Percentiles rank a stretch among this genome's conserved stretches.
Conservation (phyloP, 352 stramenopile species). For the Globisporangium recalcitrans region DNA sequence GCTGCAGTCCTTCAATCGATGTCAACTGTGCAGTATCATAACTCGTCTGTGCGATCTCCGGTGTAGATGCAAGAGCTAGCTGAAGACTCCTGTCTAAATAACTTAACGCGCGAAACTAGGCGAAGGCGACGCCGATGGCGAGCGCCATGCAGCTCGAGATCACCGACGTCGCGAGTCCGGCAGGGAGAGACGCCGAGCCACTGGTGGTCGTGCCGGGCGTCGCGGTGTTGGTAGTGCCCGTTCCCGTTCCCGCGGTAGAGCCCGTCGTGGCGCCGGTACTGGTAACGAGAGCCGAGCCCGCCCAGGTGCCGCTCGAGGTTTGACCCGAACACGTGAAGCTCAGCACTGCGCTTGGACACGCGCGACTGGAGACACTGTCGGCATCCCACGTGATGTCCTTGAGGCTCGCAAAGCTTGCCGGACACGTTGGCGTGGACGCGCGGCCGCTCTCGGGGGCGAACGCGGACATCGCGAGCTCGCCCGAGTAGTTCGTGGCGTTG, state of each 20-base stretch:
- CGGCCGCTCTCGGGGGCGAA: conserved; percentile 10
- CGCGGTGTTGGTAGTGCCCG: neutral
- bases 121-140: conserved; percentile 1
- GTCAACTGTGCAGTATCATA: no score
- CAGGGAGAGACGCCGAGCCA: neutral
- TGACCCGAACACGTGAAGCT: conserved; percentile 5
- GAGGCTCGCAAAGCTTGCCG: neutral
- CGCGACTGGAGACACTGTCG: conserved; percentile 6
- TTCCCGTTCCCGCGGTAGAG: neutral
- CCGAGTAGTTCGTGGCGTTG: conserved; percentile 32
- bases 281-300: neutral
- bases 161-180: neutral
- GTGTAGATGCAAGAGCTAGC: no score
- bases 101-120: neutral
- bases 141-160: conserved; percentile 8
- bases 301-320: conserved; percentile 3
- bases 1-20: no score
- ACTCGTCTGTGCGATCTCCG: no score
- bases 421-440: neutral
- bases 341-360: conserved; percentile 11
- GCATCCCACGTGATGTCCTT: neutral
- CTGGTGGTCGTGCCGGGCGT: neutral
- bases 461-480: conserved; percentile 24
- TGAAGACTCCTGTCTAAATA: no score
- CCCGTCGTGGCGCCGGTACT: neutral